phyloP scores from a whole-genome alignment of 2,329 filamentous ascomycete genomes.

The Penicillium aurantiogriseum region DNA sequence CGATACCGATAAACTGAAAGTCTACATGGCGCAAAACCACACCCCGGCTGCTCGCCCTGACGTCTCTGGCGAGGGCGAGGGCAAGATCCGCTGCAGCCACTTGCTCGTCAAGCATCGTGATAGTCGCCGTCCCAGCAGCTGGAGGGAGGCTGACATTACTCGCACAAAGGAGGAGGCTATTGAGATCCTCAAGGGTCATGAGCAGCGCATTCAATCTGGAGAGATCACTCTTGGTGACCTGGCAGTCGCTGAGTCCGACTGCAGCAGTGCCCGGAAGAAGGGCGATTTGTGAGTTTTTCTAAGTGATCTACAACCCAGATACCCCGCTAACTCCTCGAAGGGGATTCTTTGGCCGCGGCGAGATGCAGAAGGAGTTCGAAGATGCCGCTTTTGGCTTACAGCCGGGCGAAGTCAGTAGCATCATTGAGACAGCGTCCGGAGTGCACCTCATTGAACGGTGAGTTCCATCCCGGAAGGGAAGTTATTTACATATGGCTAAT shows the following conservation, averaged over 20 bases:
- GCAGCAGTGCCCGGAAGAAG: slow-evolving; percentile 88
- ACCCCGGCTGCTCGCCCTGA: slow-evolving; percentile 45
- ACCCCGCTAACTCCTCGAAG: slow-evolving; percentile 36
- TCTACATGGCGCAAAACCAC: slow-evolving; percentile 89
- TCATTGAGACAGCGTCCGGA: slow-evolving; percentile 90
- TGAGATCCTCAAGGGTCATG: slow-evolving; percentile 71
- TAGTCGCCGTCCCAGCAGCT: slow-evolving; percentile 85
- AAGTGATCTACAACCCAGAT: not conserved
- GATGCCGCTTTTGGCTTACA: slow-evolving; percentile 89
- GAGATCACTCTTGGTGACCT: slow-evolving; percentile 72
- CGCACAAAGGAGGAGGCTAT: slow-evolving; percentile 83
- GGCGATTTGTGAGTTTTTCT: slow-evolving; percentile 69
- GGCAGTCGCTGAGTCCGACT: slow-evolving; percentile 87
- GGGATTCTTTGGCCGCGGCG: slow-evolving; percentile 87
- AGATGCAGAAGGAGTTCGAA: slow-evolving; percentile 99
- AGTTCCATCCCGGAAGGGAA: slow-evolving; percentile 18
- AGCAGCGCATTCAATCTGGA: slow-evolving; percentile 71
- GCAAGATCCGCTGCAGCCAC: slow-evolving; percentile 91
- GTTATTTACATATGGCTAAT: not conserved
- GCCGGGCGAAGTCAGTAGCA: slow-evolving; percentile 78
- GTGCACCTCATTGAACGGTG: slow-evolving; percentile 95
- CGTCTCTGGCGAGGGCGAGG: slow-evolving; percentile 52
- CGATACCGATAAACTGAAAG: slow-evolving; percentile 87
- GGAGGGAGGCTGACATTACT: slow-evolving; percentile 87
- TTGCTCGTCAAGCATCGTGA: slow-evolving; percentile 90